Conservation (phyloP, 2,329 filamentous ascomycete species). For the Amphichorda felina region DNA sequence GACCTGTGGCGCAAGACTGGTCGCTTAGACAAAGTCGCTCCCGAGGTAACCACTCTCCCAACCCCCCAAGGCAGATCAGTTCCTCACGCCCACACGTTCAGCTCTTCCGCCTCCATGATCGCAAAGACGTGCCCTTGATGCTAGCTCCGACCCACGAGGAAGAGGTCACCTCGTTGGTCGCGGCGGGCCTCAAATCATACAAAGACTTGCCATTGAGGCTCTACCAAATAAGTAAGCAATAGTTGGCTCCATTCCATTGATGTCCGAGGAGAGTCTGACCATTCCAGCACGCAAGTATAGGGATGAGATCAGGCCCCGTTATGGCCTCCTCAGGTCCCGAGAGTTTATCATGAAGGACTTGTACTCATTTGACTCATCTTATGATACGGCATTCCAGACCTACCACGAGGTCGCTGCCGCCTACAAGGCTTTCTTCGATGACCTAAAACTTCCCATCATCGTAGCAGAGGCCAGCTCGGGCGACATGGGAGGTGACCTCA, state of each 20-base stretch:
- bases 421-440: constrained; percentile 68
- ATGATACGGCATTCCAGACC: constrained; percentile 60
- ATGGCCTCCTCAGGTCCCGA: constrained; percentile 74
- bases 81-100: constrained; percentile 25
- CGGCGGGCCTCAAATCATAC: constrained; percentile 63
- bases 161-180: constrained; percentile 79
- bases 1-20: constrained; percentile 74
- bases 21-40: constrained; percentile 57
- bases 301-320: constrained; percentile 79
- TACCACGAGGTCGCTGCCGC: constrained; percentile 64
- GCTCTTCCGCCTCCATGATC: constrained; percentile 72
- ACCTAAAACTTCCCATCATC: constrained; percentile 72
- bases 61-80: background rate
- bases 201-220: constrained; percentile 76
- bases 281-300: constrained; percentile 74
- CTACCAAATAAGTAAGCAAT: constrained; percentile 81
- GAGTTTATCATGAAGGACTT: constrained; percentile 98
- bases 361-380: constrained; percentile 78
- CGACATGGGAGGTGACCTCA: constrained; percentile 88
- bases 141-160: constrained; percentile 93
- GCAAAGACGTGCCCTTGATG: constrained; percentile 62
- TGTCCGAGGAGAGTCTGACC: background rate
- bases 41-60: constrained; percentile 46
- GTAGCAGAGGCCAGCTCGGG: constrained; percentile 86
- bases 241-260: too few relatives aligned